A percentile compares a stretch with the other conserved stretches of the same genome.
Evolutionary conservation across 2,329 filamentous ascomycete species (phyloP).

Genomic region (Talaromyces sp.): DNA sequence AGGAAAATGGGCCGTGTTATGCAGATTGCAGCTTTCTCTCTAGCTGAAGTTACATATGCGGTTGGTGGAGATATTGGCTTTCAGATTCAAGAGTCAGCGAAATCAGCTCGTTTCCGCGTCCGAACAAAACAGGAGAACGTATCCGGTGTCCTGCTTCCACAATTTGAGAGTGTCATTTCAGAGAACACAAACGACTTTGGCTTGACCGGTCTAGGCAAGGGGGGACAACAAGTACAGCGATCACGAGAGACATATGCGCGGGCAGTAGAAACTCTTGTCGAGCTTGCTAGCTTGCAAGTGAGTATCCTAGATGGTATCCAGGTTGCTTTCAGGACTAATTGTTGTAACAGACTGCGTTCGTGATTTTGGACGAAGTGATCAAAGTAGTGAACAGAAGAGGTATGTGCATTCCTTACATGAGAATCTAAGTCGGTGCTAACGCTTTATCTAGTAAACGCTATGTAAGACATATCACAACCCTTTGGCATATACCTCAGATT

Average conservation of each 20-base stretch:
- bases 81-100: conserved; percentile 94
- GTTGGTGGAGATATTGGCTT: conserved; percentile 94
- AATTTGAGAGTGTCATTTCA: conserved; percentile 85
- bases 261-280: conserved; percentile 92
- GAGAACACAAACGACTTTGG: conserved; percentile 95
- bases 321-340: conserved; percentile 10
- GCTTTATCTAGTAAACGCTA: conserved; percentile 71
- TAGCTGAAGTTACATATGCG: conserved; percentile 95
- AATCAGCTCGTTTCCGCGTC: conserved; percentile 86
- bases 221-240: conserved; percentile 92
- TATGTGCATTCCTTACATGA: conserved; percentile 37
- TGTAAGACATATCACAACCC: conserved; percentile 53
- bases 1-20: conserved; percentile 99
- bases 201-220: conserved; percentile 91
- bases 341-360: conserved; percentile 72
- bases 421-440: conserved; percentile 23
- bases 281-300: conserved; percentile 85
- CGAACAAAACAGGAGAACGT: conserved; percentile 98
- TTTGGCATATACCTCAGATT: not conserved
- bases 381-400: conserved; percentile 97
- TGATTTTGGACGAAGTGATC: conserved; percentile 97
- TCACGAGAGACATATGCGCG: conserved; percentile 94
- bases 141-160: conserved; percentile 87
- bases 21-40: conserved; percentile 97
- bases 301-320: conserved; percentile 13